Percentiles rank a stretch among this genome's conserved stretches.
Conservation (phyloP, 2,329 filamentous ascomycete species). For the Colletotrichum cordylinicola region DNA sequence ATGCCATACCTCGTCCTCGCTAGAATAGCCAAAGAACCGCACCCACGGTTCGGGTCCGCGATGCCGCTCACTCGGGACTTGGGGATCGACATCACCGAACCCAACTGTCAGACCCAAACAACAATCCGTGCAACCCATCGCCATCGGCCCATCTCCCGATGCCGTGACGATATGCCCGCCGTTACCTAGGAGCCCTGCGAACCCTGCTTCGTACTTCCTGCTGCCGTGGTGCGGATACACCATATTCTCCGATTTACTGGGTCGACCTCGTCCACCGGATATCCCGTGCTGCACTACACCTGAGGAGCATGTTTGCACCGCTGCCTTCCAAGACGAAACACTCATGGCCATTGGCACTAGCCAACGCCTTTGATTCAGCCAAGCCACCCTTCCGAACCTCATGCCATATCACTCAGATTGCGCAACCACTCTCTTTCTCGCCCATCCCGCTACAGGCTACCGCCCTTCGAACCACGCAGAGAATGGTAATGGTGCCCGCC, state of each 20-base stretch:
- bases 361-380: not conserved
- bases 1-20: not conserved
- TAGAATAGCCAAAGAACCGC: not conserved
- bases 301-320: not conserved
- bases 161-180: not conserved
- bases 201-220: not conserved
- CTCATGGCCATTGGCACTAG: not conserved
- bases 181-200: not conserved
- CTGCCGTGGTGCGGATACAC: not conserved
- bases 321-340: not conserved
- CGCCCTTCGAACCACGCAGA: not conserved
- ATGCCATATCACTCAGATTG: not conserved
- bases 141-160: not conserved
- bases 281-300: not conserved
- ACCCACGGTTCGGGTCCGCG: not conserved
- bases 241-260: not conserved
- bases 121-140: not conserved
- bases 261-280: not conserved
- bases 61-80: not conserved
- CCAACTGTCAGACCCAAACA: not conserved
- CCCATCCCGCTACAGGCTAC: not conserved
- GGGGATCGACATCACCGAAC: not conserved
- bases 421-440: not conserved
- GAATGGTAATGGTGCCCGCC: not conserved
- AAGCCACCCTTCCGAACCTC: not conserved